Conservation (phyloP, 2,329 filamentous ascomycete genomes). For the Geoglossum cookeanum region DNA sequence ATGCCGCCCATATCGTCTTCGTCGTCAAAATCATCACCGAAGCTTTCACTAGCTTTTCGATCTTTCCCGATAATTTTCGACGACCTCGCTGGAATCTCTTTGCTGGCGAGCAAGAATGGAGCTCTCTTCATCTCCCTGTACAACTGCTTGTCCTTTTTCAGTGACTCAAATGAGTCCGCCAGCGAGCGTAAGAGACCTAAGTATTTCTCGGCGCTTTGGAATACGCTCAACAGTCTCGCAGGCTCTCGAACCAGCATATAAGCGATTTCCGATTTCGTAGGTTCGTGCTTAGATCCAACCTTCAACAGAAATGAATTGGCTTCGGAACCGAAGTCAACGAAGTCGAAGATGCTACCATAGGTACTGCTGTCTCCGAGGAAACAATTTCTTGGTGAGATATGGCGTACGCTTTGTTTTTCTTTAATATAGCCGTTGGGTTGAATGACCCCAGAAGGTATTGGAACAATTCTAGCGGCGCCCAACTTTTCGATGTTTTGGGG, state of each 20-base stretch:
- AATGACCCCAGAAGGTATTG: conserved; percentile 29
- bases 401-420: conserved; percentile 27
- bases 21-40: conserved; percentile 22
- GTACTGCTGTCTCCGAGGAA: conserved; percentile 57
- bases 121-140: conserved; percentile 57
- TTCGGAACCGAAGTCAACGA: conserved; percentile 78
- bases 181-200: conserved; percentile 63
- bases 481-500: conserved; percentile 40
- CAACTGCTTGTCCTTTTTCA: conserved; percentile 64
- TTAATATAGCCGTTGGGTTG: conserved; percentile 12
- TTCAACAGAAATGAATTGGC: conserved; percentile 78
- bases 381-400: conserved; percentile 50
- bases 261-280: conserved; percentile 71
- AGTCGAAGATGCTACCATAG: conserved; percentile 88
- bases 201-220: conserved; percentile 74
- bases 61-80: neutral
- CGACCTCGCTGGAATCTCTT: conserved; percentile 36
- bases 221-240: conserved; percentile 55
- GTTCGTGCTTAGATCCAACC: conserved; percentile 80
- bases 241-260: conserved; percentile 69
- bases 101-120: conserved; percentile 66
- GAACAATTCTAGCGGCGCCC: conserved; percentile 49
- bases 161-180: conserved; percentile 46
- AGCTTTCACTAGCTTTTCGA: neutral
- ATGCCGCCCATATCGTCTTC: conserved; percentile 46